These are phyloP conservation scores for Oryza glaberrima DNA, from an alignment of 176 grass and related monocot genomes.

Conservation along the genomic window DNA sequence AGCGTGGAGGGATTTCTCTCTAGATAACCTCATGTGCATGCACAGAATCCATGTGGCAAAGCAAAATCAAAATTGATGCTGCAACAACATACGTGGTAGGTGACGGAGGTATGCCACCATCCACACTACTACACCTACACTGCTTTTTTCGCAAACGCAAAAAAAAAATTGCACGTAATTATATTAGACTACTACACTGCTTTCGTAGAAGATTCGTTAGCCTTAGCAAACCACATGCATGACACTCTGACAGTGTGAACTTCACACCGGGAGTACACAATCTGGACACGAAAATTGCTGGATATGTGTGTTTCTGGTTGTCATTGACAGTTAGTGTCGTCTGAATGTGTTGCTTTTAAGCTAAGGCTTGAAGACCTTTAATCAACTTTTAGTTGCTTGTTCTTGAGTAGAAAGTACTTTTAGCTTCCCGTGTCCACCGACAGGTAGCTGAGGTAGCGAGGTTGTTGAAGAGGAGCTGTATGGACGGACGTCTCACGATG, in stretches of 20 bases:
- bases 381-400: conserved; percentile 13
- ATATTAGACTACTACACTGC: too few relatives aligned
- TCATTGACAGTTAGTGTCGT: not conserved
- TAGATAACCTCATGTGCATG: not conserved
- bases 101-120: not conserved
- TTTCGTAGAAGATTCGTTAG: not conserved
- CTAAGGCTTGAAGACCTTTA: not conserved
- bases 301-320: not conserved
- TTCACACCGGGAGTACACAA: not conserved
- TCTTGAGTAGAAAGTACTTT: conserved; percentile 13
- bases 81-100: not conserved
- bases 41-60: not conserved
- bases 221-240: not conserved
- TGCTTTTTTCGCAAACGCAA: too few relatives aligned
- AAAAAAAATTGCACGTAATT: too few relatives aligned
- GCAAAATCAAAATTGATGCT: not conserved
- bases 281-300: not conserved
- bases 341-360: conserved; percentile 37
- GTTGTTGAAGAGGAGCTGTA: not conserved
- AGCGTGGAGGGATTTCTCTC: not conserved
- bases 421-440: conserved; percentile 27
- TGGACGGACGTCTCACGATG: not conserved
- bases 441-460: not conserved
- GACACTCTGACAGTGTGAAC: not conserved
- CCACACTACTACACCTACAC: too few relatives aligned